These are phyloP conservation scores for Eucalyptus tenuipes DNA, from an alignment of 345 rosid genomes.

Conservation along the genomic window DNA sequence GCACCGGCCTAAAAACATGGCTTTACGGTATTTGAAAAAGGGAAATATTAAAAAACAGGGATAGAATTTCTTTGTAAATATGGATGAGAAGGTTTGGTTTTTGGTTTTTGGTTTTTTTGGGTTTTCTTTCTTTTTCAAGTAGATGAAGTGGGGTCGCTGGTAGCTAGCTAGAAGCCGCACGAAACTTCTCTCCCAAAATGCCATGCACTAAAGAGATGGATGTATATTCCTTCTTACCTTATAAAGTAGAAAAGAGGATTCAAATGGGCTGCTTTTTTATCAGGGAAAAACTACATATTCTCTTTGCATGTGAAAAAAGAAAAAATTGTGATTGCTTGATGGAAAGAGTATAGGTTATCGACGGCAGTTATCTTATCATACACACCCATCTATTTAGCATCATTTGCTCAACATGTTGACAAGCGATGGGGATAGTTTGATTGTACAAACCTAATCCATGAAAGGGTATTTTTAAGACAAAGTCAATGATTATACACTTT, in stretches of 20 bases:
- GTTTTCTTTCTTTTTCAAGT: background rate
- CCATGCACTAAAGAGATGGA: background rate
- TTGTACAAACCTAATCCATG: background rate
- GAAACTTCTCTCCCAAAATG: background rate
- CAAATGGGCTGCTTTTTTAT: background rate
- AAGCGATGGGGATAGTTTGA: background rate
- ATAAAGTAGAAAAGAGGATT: background rate
- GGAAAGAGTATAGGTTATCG: background rate
- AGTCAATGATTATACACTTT: background rate
- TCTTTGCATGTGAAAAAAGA: background rate
- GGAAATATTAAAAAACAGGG: background rate
- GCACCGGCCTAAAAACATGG: background rate
- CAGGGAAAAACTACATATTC: background rate
- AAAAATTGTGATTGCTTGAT: background rate
- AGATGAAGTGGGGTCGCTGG: background rate
- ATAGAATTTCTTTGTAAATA: background rate
- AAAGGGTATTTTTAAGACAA: background rate
- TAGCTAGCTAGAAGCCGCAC: background rate
- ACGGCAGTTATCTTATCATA: background rate
- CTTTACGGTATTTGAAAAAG: background rate
- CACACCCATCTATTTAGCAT: background rate
- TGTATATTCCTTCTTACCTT: background rate
- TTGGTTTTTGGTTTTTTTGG: background rate
- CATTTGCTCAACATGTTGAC: background rate
- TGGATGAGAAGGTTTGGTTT: background rate